Conservation (phyloP, 2,329 filamentous ascomycete genomes). For the Arthrinium phaeospermum region DNA sequence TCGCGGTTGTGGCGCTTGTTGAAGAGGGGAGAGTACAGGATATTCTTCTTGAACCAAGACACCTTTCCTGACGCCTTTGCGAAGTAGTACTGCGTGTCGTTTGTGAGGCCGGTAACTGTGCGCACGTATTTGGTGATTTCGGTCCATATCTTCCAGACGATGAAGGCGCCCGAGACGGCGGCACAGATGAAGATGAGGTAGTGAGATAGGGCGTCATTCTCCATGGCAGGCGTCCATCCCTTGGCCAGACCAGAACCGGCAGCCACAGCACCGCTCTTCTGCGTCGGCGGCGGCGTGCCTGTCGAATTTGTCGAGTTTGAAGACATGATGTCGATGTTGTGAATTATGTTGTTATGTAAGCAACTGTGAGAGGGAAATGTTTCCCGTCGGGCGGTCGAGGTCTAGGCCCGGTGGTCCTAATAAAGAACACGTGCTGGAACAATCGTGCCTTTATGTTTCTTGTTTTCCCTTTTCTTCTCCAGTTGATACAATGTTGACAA, state of each 20-base stretch:
- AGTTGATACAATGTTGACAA: conserved; percentile 15
- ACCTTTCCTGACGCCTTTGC: conserved; percentile 58
- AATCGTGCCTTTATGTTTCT: neutral
- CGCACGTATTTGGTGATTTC: conserved; percentile 72
- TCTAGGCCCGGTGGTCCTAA: neutral
- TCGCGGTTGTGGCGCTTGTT: conserved; percentile 79
- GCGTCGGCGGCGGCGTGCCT: neutral
- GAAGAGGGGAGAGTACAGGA: conserved; percentile 74
- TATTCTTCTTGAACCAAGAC: conserved; percentile 69
- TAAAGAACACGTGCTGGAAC: conserved; percentile 13
- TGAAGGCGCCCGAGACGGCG: conserved; percentile 65
- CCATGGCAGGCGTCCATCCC: conserved; percentile 43
- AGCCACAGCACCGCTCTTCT: neutral
- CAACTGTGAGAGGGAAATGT: neutral
- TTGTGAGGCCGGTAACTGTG: conserved; percentile 75
- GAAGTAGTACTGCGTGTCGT: conserved; percentile 82
- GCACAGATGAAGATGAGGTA: conserved; percentile 70
- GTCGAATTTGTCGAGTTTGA: neutral
- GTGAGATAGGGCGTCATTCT: conserved; percentile 62
- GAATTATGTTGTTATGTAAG: conserved; percentile 1
- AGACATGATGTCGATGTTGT: conserved; percentile 5
- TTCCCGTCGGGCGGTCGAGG: neutral
- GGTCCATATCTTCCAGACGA: conserved; percentile 69
- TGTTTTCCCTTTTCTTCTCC: neutral
- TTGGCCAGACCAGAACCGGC: conserved; percentile 32